Evolutionary conservation across 2,329 filamentous ascomycete species (phyloP).

Genomic region (Trichoderma sp.): DNA sequence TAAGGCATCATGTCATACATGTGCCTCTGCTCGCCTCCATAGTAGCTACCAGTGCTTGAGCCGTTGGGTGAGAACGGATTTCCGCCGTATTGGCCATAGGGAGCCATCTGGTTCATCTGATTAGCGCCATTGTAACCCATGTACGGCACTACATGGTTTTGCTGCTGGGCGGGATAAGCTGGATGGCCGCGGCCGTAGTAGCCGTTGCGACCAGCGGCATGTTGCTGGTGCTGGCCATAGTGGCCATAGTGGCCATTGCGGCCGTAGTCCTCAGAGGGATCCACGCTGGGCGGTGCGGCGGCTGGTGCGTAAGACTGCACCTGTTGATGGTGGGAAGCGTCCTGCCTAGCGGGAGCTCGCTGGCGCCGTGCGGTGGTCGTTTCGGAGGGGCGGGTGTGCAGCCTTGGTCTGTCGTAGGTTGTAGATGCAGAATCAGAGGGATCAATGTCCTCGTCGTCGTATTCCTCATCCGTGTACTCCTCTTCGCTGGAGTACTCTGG

Average conservation of each 20-base stretch:
- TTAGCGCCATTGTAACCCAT: conserved; percentile 41
- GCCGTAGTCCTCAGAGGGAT: conserved; percentile 64
- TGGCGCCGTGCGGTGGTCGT: conserved; percentile 36
- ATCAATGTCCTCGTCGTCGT: conserved; percentile 52
- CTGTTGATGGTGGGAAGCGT: conserved; percentile 44
- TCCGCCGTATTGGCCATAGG: conserved; percentile 43
- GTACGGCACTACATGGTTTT: conserved; percentile 49
- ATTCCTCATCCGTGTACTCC: conserved; percentile 36
- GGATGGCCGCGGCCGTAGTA: conserved; percentile 31
- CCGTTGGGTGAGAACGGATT: conserved; percentile 49
- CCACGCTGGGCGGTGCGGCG: conserved; percentile 62
- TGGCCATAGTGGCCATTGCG: conserved; percentile 51
- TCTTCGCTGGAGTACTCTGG: conserved; percentile 43
- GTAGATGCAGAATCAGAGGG: conserved; percentile 62
- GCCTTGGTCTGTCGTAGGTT: conserved; percentile 38
- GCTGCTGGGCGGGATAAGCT: conserved; percentile 24
- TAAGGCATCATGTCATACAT: conserved; percentile 57
- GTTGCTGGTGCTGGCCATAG: conserved; percentile 30
- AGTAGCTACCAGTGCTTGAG: conserved; percentile 45
- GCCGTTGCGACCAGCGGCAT: conserved; percentile 32
- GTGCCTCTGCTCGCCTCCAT: conserved; percentile 39
- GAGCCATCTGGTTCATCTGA: conserved; percentile 53
- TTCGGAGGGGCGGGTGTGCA: conserved; percentile 30
- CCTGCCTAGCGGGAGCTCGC: conserved; percentile 33
- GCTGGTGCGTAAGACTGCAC: conserved; percentile 44